phyloP scores from a whole-genome alignment of 2,329 filamentous ascomycete species.

The Pyrenochaeta sp. region DNA sequence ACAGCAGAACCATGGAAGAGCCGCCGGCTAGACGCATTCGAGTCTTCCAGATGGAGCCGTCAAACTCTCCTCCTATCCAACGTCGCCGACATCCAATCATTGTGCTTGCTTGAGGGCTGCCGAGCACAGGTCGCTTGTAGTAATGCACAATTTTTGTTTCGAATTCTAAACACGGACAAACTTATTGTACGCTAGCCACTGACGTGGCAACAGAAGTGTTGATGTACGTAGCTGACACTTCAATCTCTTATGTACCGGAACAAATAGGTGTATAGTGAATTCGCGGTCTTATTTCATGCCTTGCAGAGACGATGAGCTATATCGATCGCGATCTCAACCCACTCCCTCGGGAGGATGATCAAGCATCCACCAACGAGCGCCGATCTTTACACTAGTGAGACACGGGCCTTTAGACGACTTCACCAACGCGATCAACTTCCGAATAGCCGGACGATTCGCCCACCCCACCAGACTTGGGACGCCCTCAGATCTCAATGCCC shows the following conservation, averaged over 20 bases:
- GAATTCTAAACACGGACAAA: slow-evolving; percentile 12
- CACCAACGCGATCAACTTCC: background rate
- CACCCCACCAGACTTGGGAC: background rate
- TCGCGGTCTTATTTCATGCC: background rate
- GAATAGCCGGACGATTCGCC: background rate
- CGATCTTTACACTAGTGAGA: slow-evolving; percentile 2
- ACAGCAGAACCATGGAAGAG: too few relatives aligned
- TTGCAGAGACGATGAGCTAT: too few relatives aligned
- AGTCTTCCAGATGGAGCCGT: too few relatives aligned
- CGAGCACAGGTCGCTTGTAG: too few relatives aligned
- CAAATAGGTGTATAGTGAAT: background rate
- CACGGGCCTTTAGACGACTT: background rate
- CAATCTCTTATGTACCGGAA: background rate
- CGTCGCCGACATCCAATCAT: background rate
- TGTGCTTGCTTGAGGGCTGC: too few relatives aligned
- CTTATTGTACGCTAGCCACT: slow-evolving; percentile 5
- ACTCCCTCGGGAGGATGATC: background rate
- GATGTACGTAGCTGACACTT: too few relatives aligned
- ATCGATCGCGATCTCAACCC: too few relatives aligned
- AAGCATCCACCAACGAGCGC: background rate
- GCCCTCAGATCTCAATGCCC: background rate
- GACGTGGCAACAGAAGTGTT: too few relatives aligned
- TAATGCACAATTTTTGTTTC: slow-evolving; percentile 1
- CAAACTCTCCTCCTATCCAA: background rate
- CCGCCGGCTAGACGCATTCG: too few relatives aligned